phyloP scores from a whole-genome alignment of 2,329 filamentous ascomycete species.

The Juglanconis juglandina region DNA sequence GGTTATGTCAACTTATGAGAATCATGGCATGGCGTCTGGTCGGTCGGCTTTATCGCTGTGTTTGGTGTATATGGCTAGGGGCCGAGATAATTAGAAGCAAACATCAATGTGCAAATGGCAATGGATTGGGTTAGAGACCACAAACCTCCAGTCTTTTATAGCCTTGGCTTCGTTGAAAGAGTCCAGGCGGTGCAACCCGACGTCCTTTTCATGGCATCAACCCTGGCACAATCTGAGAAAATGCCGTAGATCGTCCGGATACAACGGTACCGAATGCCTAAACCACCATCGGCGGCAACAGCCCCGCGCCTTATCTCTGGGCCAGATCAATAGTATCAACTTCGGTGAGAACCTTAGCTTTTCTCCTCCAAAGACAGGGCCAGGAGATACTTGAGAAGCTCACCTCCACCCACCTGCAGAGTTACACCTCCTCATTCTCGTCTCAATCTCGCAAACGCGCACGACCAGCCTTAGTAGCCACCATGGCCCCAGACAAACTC shows the following conservation, averaged over 20 bases:
- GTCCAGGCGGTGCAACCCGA: too few species aligned
- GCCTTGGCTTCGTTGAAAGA: background rate
- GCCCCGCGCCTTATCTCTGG: slow-evolving; percentile 7
- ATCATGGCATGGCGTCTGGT: slow-evolving; percentile 17
- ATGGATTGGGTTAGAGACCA: too few species aligned
- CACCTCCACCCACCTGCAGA: background rate
- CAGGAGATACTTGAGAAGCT: background rate
- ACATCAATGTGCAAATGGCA: background rate
- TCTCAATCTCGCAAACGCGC: background rate
- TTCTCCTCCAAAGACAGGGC: background rate
- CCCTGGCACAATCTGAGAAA: background rate
- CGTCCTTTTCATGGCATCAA: too few species aligned
- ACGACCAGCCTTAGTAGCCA: too few species aligned
- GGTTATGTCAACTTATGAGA: background rate
- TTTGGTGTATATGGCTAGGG: slow-evolving; percentile 1
- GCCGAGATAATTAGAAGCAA: background rate
- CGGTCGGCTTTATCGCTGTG: background rate
- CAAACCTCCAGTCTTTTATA: too few species aligned
- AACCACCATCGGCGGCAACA: background rate
- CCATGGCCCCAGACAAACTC: slow-evolving; percentile 15
- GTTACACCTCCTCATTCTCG: background rate
- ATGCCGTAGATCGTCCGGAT: background rate
- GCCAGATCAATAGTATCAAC: background rate
- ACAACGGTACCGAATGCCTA: background rate
- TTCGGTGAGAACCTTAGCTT: background rate